Evolutionary conservation across 345 rosid species (phyloP).

Genomic region (Sonneratia alba): DNA sequence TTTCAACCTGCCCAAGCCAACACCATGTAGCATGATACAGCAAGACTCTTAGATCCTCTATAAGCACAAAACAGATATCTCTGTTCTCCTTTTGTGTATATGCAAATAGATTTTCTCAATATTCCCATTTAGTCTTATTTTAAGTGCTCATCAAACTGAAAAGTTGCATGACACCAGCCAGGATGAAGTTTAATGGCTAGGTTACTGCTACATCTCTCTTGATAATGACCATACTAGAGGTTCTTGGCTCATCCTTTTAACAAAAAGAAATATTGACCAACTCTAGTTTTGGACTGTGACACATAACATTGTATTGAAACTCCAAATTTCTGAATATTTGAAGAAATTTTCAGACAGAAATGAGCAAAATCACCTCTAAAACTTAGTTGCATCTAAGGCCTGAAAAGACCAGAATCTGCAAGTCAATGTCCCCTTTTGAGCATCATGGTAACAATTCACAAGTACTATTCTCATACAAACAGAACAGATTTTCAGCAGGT

Average conservation of each 20-base stretch:
- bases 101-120: not conserved
- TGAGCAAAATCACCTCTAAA: not conserved
- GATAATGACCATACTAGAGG: not conserved
- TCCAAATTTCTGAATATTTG: not conserved
- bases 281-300: not conserved
- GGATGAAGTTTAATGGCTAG: not conserved
- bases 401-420: not conserved
- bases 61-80: not conserved
- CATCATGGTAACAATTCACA: not conserved
- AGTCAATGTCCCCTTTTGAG: not conserved
- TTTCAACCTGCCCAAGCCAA: constrained; percentile 46
- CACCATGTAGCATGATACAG: not conserved
- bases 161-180: not conserved
- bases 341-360: not conserved
- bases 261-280: not conserved
- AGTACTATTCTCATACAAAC: not conserved
- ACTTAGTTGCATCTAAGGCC: not conserved
- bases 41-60: not conserved
- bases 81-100: not conserved
- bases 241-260: not conserved
- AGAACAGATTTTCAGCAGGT: not conserved
- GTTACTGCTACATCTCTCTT: not conserved
- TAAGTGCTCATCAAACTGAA: not conserved
- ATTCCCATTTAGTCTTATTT: not conserved
- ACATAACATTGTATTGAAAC: not conserved